Evolutionary conservation across 805 yeast species (phyloP).

Genomic region (Wickerhamiella siamensis): DNA sequence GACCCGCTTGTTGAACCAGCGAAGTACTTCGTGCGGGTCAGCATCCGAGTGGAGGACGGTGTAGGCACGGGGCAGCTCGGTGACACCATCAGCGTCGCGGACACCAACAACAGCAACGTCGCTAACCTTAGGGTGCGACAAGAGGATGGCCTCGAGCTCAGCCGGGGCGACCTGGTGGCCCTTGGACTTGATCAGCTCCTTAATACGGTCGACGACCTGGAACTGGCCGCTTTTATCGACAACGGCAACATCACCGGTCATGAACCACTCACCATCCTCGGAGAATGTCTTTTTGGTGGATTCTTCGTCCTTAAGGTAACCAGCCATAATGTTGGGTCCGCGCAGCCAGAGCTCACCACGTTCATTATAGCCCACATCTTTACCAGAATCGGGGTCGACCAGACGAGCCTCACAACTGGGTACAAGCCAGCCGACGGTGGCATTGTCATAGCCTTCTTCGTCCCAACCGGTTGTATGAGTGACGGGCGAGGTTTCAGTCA

Average conservation of each 20-base stretch:
- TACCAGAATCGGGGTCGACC: constrained; percentile 24
- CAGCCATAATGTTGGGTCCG: constrained; percentile 41
- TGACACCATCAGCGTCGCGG: constrained; percentile 56
- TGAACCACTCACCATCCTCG: constrained; percentile 39
- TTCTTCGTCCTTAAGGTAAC: constrained; percentile 35
- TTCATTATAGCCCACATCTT: constrained; percentile 37
- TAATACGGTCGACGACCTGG: constrained; percentile 44
- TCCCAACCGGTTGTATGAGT: constrained; percentile 28
- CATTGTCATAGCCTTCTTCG: constrained; percentile 29
- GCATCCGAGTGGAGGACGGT: constrained; percentile 18
- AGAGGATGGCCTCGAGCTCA: constrained; percentile 76
- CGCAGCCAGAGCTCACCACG: constrained; percentile 43
- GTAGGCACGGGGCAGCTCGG: constrained; percentile 39
- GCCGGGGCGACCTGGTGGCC: constrained; percentile 94
- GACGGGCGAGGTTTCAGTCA: constrained; percentile 53
- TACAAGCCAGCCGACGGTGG: constrained; percentile 32
- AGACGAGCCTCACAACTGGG: constrained; percentile 39
- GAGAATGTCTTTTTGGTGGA: constrained; percentile 33
- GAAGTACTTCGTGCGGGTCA: constrained; percentile 17
- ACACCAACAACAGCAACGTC: constrained; percentile 86
- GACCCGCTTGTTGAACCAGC: constrained; percentile 26
- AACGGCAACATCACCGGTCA: constrained; percentile 42
- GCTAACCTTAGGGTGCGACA: constrained; percentile 59
- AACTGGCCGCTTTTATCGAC: constrained; percentile 27
- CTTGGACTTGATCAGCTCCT: constrained; percentile 48